These are phyloP conservation scores for Aleurites moluccanus DNA, from an alignment of 441 rosid species.

Conservation along the genomic window DNA sequence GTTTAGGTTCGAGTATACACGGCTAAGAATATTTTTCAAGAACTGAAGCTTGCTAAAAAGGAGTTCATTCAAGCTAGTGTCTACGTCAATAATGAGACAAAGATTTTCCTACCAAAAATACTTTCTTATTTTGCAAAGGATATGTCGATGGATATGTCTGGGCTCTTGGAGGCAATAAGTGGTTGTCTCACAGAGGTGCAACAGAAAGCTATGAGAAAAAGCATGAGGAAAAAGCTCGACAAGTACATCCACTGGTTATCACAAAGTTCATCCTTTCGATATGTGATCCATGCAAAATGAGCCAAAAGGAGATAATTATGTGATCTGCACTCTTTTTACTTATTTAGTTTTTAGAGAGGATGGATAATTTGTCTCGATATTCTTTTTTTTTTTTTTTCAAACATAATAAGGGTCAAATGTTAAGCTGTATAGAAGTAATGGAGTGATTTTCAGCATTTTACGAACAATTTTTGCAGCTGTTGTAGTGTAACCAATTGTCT, in stretches of 20 bases:
- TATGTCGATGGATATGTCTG: slow-evolving; percentile 48
- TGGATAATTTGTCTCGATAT: background rate
- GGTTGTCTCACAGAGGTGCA: slow-evolving; percentile 45
- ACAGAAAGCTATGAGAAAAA: slow-evolving; percentile 43
- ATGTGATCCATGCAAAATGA: slow-evolving; percentile 47
- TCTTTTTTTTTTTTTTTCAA: background rate
- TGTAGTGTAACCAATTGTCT: background rate
- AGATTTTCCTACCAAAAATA: slow-evolving; percentile 60
- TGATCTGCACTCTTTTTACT: slow-evolving; percentile 2
- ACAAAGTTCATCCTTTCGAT: slow-evolving; percentile 62
- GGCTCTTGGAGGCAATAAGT: slow-evolving; percentile 37
- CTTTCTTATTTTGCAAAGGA: slow-evolving; percentile 60
- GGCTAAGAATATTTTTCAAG: slow-evolving; percentile 53
- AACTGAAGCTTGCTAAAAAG: slow-evolving; percentile 55
- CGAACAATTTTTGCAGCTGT: background rate
- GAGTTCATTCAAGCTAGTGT: slow-evolving; percentile 59
- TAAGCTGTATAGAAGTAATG: slow-evolving; percentile 1
- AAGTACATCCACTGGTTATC: slow-evolving; percentile 58
- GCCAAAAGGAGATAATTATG: slow-evolving; percentile 32
- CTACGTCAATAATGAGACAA: slow-evolving; percentile 51
- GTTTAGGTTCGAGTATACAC: slow-evolving; percentile 66
- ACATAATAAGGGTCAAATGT: background rate
- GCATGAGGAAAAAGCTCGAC: slow-evolving; percentile 46
- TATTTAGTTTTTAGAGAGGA: too few relatives aligned
- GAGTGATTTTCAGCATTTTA: background rate